Evolutionary conservation across 371 early-diverging fungal genomes (phyloP).

Genomic region (Rhizomucor miehei): DNA sequence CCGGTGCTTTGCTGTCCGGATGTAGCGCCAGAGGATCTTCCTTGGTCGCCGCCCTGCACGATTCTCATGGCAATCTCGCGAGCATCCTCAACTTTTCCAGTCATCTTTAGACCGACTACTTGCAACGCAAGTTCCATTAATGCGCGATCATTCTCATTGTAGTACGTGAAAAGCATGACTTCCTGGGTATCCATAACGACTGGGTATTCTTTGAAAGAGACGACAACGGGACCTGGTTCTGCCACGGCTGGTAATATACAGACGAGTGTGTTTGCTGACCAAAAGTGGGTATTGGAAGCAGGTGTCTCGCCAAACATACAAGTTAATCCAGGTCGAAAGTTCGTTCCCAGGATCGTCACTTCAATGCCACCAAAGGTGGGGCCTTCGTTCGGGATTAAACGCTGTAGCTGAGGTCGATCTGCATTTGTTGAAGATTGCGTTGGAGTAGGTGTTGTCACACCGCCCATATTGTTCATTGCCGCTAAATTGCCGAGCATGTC

Average conservation of each 20-base stretch:
- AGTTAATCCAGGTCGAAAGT: conserved; percentile 68
- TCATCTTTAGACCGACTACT: conserved; percentile 82
- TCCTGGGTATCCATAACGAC: conserved; percentile 42
- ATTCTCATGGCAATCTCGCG: conserved; percentile 74
- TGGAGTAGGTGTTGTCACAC: conserved; percentile 10
- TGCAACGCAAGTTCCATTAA: conserved; percentile 87
- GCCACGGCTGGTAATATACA: conserved; percentile 81
- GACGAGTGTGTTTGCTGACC: conserved; percentile 76
- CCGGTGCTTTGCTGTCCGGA: not conserved
- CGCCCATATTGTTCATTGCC: not conserved
- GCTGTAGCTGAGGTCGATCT: conserved; percentile 40
- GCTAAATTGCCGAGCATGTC: conserved; percentile 4
- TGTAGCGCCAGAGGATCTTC: conserved; percentile 19
- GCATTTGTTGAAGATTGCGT: conserved; percentile 29
- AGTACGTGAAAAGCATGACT: conserved; percentile 59
- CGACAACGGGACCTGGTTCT: conserved; percentile 74
- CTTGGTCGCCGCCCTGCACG: conserved; percentile 58
- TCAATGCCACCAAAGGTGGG: conserved; percentile 85
- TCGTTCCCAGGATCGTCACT: conserved; percentile 76
- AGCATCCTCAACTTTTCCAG: conserved; percentile 73
- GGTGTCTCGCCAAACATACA: conserved; percentile 60
- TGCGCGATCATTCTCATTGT: conserved; percentile 77
- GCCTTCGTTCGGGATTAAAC: conserved; percentile 74
- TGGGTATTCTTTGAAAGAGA: conserved; percentile 68
- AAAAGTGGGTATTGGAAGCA: conserved; percentile 60